These are phyloP conservation scores for Salvia miltiorrhiza DNA, from an alignment of 257 asterid genomes.

Conservation along the genomic window DNA sequence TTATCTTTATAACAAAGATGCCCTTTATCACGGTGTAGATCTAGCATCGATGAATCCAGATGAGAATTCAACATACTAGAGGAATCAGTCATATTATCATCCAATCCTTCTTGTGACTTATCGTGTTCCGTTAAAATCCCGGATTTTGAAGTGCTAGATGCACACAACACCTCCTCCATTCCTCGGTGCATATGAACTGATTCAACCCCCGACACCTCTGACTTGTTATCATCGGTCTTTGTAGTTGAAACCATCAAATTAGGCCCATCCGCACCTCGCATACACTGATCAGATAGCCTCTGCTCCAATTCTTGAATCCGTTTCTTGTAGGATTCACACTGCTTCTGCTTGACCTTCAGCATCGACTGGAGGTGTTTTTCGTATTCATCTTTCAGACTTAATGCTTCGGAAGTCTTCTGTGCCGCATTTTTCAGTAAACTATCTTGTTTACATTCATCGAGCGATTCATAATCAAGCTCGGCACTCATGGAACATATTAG, in stretches of 20 bases:
- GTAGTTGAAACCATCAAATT: conserved; percentile 32
- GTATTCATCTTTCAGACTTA: conserved; percentile 76
- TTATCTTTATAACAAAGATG: conserved; percentile 40
- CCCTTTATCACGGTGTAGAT: conserved; percentile 59
- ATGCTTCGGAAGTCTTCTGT: conserved; percentile 78
- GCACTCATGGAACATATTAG: conserved; percentile 61
- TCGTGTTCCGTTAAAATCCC: conserved; percentile 39
- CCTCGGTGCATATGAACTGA: conserved; percentile 36
- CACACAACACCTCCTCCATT: conserved; percentile 59
- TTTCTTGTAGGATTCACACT: conserved; percentile 82
- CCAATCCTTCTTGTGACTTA: conserved; percentile 52
- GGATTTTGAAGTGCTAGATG: conserved; percentile 47
- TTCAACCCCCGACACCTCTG: conserved; percentile 56
- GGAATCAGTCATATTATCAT: conserved; percentile 80
- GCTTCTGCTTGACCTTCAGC: conserved; percentile 70
- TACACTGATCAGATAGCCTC: conserved; percentile 61
- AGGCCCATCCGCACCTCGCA: conserved; percentile 40
- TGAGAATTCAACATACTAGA: conserved; percentile 52
- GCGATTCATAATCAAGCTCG: conserved; percentile 60
- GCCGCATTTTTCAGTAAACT: conserved; percentile 55
- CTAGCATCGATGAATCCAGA: conserved; percentile 84
- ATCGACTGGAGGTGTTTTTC: conserved; percentile 63
- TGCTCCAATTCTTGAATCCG: conserved; percentile 88
- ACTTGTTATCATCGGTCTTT: conserved; percentile 51
- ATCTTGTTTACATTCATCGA: conserved; percentile 58